Base-by-base conservation (phyloP, 2,329 filamentous ascomycete genomes). In the Phaeophleospora eucalypticola region DNA sequence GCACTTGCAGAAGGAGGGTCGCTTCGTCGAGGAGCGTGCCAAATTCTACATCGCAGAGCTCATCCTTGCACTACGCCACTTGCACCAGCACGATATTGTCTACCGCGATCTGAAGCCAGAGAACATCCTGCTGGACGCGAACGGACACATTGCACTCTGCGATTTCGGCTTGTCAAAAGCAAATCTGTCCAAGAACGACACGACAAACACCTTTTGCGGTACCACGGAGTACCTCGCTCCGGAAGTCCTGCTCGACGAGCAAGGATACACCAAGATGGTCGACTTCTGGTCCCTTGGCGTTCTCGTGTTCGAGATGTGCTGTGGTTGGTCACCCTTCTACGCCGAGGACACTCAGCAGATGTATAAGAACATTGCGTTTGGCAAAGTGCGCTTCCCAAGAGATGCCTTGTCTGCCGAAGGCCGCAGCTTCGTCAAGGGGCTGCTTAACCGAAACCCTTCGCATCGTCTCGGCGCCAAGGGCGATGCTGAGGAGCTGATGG, bases 361-460 rank as follows among this genome's bases (percentile, higher is more conserved):
- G 93, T 98, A 98, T 76, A 98, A 98, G 77, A 98, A 98, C 73
- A 98, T 98, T 66, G 93, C 93, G 0, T 98, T 98, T 64, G 93
- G 93, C 65, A 98, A 98, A 67, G 93, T 98, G 48, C 81, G 93
- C 51, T 98, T 98, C 68, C 93, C 93, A 6, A 82, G 90, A 56
- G 93, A 98, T 68, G 95, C 93, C 1, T 75, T 98, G 24, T 96
- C 89, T 51, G 86, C 89, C 34, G 93, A 98, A 68, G 93, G 93
- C 49, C 82, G 93, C 49, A 97, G 95, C 70, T 98, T 98, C 62
- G 93, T 98, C 64, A 98, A 98, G 75, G 93, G 93, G 16, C 74
- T 98, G 52, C 80, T 98, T 45, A 98, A 98, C 73, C 83, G 93
- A 64, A 98, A 98, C 67, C 93, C 93, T 39, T 94, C 89, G 70